Conservation (phyloP, 495 filamentous ascomycete species). For the Hyaloscypha variabilis region DNA sequence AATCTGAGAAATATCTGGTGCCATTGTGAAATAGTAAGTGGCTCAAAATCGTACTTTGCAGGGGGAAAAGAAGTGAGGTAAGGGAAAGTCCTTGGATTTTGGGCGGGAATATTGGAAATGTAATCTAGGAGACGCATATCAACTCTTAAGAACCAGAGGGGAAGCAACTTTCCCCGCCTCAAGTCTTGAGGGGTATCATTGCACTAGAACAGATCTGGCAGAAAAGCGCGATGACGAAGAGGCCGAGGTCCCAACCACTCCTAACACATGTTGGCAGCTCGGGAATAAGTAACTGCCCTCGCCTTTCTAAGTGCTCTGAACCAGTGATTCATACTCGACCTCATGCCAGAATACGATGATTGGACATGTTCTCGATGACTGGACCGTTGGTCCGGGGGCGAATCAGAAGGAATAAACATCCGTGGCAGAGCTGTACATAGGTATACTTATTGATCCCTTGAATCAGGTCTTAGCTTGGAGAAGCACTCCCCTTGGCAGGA, state of each 20-base stretch:
- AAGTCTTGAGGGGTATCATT: not conserved
- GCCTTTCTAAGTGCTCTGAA: not conserved
- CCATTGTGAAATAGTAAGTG: constrained; percentile 7
- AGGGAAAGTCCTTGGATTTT: no score
- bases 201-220: not conserved
- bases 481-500: no score
- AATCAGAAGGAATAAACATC: no score
- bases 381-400: no score
- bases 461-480: no score
- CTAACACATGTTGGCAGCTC: not conserved
- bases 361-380: no score
- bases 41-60: not conserved
- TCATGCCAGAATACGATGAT: no score
- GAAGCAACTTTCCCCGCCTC: not conserved
- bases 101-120: no score
- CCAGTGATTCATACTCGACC: no score
- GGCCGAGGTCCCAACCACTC: not conserved
- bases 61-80: not conserved
- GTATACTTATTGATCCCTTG: no score
- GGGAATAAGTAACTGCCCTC: not conserved
- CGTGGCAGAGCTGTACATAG: no score
- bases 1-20: constrained; percentile 16
- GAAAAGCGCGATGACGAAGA: not conserved
- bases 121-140: no score
- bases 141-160: not conserved